A percentile compares a stretch with the other conserved stretches of the same genome.
These are phyloP conservation scores for Podaxis mareebaensis DNA, from an alignment of 768 basidiomycete genomes.

Conservation along the genomic window DNA sequence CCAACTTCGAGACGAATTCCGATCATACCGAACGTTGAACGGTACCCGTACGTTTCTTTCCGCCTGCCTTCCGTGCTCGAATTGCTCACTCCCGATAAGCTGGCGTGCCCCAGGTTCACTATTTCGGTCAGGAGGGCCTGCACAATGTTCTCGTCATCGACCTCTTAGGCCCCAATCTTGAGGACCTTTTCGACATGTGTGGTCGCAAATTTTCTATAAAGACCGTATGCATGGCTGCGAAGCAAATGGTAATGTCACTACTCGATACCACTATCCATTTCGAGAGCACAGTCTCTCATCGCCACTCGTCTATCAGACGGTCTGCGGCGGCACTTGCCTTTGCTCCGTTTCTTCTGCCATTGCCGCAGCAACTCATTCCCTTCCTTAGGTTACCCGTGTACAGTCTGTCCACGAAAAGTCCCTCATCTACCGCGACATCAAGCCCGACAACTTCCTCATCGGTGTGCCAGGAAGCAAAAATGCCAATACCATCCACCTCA, in stretches of 20 bases:
- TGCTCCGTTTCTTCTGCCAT: background rate
- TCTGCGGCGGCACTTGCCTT: background rate
- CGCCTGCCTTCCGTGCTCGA: constrained; percentile 8
- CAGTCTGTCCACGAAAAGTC: constrained; percentile 99
- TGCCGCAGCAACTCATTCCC: constrained; percentile 8
- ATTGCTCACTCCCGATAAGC: constrained; percentile 45
- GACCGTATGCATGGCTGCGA: constrained; percentile 98
- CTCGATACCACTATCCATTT: background rate
- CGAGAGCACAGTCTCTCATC: background rate
- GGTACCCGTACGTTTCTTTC: constrained; percentile 69
- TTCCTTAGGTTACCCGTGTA: constrained; percentile 82
- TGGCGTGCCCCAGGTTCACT: constrained; percentile 96
- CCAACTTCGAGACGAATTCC: constrained; percentile 95
- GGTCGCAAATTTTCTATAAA: constrained; percentile 97
- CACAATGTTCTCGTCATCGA: constrained; percentile 97
- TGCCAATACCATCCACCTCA: constrained; percentile 85
- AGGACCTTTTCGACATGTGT: constrained; percentile 99
- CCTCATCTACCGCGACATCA: constrained; percentile 98
- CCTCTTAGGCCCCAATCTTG: constrained; percentile 94
- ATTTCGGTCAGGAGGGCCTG: constrained; percentile 97
- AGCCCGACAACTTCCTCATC: constrained; percentile 98
- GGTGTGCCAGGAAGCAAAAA: constrained; percentile 91
- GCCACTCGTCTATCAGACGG: background rate
- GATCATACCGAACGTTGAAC: constrained; percentile 93
- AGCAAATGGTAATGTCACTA: constrained; percentile 83